Evolutionary conservation across 305 asterid species (phyloP).

Genomic region (Ilex paraguariensis): DNA sequence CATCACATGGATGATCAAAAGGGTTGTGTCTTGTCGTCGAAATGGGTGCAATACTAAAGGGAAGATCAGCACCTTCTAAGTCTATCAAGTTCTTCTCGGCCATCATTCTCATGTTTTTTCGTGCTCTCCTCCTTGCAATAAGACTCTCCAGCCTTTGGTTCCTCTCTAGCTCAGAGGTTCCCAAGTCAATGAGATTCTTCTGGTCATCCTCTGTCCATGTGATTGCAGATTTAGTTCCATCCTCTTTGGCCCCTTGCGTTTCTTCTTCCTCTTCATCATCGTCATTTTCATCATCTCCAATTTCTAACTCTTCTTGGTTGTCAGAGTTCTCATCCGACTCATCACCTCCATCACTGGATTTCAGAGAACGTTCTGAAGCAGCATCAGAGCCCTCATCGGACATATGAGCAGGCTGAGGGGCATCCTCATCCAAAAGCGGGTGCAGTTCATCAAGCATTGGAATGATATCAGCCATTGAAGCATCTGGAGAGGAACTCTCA

Average conservation of each 20-base stretch:
- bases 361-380: constrained; percentile 38
- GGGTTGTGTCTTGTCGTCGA: constrained; percentile 78
- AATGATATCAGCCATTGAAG: constrained; percentile 88
- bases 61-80: constrained; percentile 64
- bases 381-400: constrained; percentile 49
- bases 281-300: constrained; percentile 52
- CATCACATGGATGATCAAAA: constrained; percentile 52
- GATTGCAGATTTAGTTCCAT: constrained; percentile 49
- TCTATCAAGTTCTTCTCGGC: constrained; percentile 79
- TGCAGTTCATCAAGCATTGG: constrained; percentile 97
- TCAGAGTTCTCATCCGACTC: constrained; percentile 56
- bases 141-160: constrained; percentile 86
- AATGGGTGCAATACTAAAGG: constrained; percentile 57
- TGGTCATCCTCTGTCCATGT: constrained; percentile 97
- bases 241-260: constrained; percentile 43
- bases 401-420: constrained; percentile 35
- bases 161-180: constrained; percentile 89
- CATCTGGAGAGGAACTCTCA: constrained; percentile 95
- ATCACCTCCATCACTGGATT: constrained; percentile 33
- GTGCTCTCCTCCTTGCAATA: constrained; percentile 75
- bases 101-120: constrained; percentile 44
- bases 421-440: constrained; percentile 73
- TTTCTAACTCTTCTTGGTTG: constrained; percentile 45
- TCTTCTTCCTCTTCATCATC: constrained; percentile 61
- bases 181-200: constrained; percentile 92